Evolutionary conservation across 805 yeast genomes (phyloP).

Genomic region (Saccharomyces mikatae): DNA sequence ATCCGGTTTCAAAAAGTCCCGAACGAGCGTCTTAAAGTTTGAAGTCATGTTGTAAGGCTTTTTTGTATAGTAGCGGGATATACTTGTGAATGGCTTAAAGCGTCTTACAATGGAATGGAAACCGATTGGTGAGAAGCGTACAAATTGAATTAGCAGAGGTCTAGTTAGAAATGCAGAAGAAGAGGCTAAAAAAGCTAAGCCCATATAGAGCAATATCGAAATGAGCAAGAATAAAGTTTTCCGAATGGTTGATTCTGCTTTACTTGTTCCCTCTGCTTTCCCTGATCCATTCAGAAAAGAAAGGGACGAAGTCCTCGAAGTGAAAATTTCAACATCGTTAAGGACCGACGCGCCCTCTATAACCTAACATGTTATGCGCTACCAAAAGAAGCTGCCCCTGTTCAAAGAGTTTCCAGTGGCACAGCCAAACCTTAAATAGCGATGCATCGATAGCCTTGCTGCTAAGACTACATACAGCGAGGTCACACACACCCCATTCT

Average conservation of each 20-base stretch:
- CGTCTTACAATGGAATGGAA: neutral
- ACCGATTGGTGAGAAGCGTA: neutral
- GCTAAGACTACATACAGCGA: neutral
- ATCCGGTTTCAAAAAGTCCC: conserved; percentile 34
- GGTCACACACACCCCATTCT: neutral
- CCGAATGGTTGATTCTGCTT: neutral
- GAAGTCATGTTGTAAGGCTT: neutral
- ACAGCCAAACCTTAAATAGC: neutral
- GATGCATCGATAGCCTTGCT: neutral
- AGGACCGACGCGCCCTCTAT: neutral
- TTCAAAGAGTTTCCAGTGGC: neutral
- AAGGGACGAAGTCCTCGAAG: neutral
- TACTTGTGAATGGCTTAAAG: neutral
- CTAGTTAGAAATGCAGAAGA: neutral
- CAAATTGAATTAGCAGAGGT: neutral
- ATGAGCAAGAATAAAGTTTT: neutral
- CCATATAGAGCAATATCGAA: conserved; percentile 5
- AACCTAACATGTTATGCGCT: neutral
- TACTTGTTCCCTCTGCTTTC: neutral
- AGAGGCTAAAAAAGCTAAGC: conserved; percentile 4
- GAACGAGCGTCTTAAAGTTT: conserved; percentile 12
- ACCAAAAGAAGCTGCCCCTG: neutral
- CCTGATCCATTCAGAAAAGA: neutral
- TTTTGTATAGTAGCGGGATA: neutral
- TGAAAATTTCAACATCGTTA: neutral